phyloP scores from a whole-genome alignment of 2,329 filamentous ascomycete species.

The Epichloe amarillans region DNA sequence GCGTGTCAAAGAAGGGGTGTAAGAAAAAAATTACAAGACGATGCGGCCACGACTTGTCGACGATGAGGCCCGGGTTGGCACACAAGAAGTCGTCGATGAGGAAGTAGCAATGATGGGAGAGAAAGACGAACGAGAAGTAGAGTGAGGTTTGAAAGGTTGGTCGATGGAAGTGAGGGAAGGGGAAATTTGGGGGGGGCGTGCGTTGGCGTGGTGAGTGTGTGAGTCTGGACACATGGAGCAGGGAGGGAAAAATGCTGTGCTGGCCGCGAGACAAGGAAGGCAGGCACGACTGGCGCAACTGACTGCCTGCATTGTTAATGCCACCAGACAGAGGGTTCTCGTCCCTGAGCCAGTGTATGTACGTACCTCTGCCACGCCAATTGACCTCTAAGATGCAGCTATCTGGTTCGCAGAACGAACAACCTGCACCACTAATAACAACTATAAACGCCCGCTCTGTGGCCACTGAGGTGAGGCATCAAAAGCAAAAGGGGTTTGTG shows the following conservation, averaged over 20 bases:
- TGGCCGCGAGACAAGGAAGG: slow-evolving; percentile 8
- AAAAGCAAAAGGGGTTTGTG: slow-evolving; percentile 20
- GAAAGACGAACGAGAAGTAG: slow-evolving; percentile 11
- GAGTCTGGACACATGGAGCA: slow-evolving; percentile 9
- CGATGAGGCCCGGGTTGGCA: slow-evolving; percentile 6
- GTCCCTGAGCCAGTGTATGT: background rate
- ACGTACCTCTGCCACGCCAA: background rate
- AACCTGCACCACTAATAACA: background rate
- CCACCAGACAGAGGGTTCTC: background rate
- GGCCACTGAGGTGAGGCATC: slow-evolving; percentile 12
- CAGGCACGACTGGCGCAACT: background rate
- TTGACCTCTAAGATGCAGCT: background rate
- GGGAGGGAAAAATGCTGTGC: slow-evolving; percentile 20
- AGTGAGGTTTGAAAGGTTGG: slow-evolving; percentile 6
- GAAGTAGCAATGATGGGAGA: slow-evolving; percentile 26
- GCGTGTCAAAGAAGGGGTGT: slow-evolving; percentile 20
- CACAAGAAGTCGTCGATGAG: slow-evolving; percentile 11
- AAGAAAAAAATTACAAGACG: slow-evolving; percentile 15
- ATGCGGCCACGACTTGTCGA: slow-evolving; percentile 11
- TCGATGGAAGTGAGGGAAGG: slow-evolving; percentile 12
- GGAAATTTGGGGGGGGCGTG: slow-evolving; percentile 13
- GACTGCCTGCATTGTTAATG: background rate
- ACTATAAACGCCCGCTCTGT: slow-evolving; percentile 5
- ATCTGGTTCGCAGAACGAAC: background rate
- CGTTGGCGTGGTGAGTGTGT: slow-evolving; percentile 1